Percentiles rank a stretch among this genome's conserved stretches.
Conservation (phyloP, 2,329 filamentous ascomycete species). For the Aureobasidium leucospermi region DNA sequence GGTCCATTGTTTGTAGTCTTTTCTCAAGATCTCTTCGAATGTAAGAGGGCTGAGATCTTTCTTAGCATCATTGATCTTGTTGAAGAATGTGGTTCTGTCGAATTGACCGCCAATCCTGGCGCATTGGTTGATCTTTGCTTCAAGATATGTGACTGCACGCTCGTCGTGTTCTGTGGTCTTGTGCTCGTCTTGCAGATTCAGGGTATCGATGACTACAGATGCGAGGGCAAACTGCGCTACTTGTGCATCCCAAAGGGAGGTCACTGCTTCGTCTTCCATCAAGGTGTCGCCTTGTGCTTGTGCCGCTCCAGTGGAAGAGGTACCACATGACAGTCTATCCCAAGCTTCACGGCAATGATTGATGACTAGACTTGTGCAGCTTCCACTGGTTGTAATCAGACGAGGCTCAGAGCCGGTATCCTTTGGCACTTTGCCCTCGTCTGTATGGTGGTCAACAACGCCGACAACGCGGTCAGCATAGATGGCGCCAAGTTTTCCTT, state of each 20-base stretch:
- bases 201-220: conserved; percentile 67
- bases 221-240: conserved; percentile 62
- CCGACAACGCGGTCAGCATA: conserved; percentile 52
- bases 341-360: conserved; percentile 52
- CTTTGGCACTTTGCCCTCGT: conserved; percentile 52
- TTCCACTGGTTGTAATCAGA: conserved; percentile 60
- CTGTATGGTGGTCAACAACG: conserved; percentile 72
- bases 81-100: conserved; percentile 50
- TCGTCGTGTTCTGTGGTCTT: conserved; percentile 61
- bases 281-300: conserved; percentile 32
- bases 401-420: conserved; percentile 46
- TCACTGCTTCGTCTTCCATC: conserved; percentile 29
- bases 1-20: conserved; percentile 79
- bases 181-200: conserved; percentile 49
- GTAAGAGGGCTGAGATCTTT: conserved; percentile 55
- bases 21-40: conserved; percentile 62
- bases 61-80: conserved; percentile 56
- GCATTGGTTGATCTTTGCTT: conserved; percentile 42
- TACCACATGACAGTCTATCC: conserved; percentile 39
- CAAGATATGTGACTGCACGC: conserved; percentile 51
- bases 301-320: conserved; percentile 26
- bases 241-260: conserved; percentile 45
- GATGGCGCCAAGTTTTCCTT: conserved; percentile 50
- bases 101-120: conserved; percentile 37
- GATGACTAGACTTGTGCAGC: conserved; percentile 64